A percentile compares a stretch with the other conserved stretches of the same genome.
Conservation (phyloP, 2,329 filamentous ascomycete genomes). For the Epichloe glyceriae region DNA sequence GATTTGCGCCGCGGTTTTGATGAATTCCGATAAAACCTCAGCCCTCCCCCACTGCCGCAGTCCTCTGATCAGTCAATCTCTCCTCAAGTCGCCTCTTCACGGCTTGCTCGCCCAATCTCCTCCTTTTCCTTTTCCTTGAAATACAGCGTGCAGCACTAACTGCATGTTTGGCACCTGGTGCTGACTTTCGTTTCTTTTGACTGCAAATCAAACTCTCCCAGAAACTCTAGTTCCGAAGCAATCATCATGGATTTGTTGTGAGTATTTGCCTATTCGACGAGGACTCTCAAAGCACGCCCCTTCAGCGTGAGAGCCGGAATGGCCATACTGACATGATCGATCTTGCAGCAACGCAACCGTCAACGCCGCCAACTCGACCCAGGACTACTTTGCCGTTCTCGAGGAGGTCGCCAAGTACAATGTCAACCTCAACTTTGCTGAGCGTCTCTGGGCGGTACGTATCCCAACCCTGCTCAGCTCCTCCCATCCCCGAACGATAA, state of each 20-base stretch:
- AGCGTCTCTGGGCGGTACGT: slow-evolving; percentile 77
- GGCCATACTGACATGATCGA: slow-evolving; percentile 1
- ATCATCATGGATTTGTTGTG: slow-evolving; percentile 23
- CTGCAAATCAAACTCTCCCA: neutral
- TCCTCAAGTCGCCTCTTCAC: slow-evolving; percentile 1
- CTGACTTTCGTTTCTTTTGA: neutral
- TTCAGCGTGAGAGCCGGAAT: neutral
- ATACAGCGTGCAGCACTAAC: neutral
- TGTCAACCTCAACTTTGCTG: slow-evolving; percentile 72
- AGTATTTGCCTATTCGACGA: slow-evolving; percentile 7
- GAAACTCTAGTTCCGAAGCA: neutral
- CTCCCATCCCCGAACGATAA: neutral
- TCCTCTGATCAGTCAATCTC: neutral
- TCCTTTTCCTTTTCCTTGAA: neutral
- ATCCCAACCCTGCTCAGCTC: neutral
- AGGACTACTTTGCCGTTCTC: slow-evolving; percentile 43
- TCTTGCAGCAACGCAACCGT: slow-evolving; percentile 37
- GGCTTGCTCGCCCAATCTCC: neutral
- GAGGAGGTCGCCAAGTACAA: slow-evolving; percentile 59
- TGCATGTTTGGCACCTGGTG: neutral
- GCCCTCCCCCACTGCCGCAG: slow-evolving; percentile 3
- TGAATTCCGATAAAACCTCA: slow-evolving; percentile 8
- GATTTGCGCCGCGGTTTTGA: neutral
- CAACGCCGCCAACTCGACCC: slow-evolving; percentile 33
- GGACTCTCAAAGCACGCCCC: slow-evolving; percentile 5